Conservation (phyloP, 176 grass and related monocot species). For the Tillandsia leiboldiana region DNA sequence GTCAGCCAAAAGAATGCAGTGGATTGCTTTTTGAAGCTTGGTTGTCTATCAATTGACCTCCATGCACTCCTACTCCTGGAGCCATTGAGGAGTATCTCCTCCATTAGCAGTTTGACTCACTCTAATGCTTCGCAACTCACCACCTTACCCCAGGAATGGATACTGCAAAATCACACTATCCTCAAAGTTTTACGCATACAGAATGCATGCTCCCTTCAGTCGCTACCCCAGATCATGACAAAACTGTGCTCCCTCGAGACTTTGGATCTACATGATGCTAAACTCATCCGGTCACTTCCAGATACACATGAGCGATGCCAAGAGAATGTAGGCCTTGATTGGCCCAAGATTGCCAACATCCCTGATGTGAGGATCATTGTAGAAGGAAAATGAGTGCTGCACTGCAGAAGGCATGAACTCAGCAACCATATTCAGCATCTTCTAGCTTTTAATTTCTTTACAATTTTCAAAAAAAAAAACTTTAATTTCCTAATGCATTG, state of each 20-base stretch:
- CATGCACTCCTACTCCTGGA: neutral
- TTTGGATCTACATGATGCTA: neutral
- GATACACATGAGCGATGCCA: neutral
- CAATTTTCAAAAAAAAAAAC: too few relatives aligned
- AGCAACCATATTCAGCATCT: too few relatives aligned
- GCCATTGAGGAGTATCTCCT: neutral
- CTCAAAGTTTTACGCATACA: neutral
- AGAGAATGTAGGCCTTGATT: neutral
- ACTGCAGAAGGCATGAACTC: too few relatives aligned
- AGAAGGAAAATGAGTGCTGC: too few relatives aligned
- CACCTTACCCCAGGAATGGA: neutral
- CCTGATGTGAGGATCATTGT: neutral
- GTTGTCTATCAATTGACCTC: neutral
- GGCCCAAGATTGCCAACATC: neutral
- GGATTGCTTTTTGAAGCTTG: neutral
- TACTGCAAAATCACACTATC: neutral
- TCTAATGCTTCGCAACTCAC: neutral
- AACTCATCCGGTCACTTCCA: neutral
- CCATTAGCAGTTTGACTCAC: neutral
- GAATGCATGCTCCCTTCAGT: neutral
- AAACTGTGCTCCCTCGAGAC: constrained; percentile 1
- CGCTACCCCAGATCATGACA: neutral
- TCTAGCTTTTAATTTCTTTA: too few relatives aligned
- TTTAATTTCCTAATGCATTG: too few relatives aligned
- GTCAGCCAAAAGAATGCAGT: neutral